Evolutionary conservation across 371 early-diverging fungal genomes (phyloP), one percentile per base, ranked within the genome.

Genomic region (Syncephalastrum sp.): DNA sequence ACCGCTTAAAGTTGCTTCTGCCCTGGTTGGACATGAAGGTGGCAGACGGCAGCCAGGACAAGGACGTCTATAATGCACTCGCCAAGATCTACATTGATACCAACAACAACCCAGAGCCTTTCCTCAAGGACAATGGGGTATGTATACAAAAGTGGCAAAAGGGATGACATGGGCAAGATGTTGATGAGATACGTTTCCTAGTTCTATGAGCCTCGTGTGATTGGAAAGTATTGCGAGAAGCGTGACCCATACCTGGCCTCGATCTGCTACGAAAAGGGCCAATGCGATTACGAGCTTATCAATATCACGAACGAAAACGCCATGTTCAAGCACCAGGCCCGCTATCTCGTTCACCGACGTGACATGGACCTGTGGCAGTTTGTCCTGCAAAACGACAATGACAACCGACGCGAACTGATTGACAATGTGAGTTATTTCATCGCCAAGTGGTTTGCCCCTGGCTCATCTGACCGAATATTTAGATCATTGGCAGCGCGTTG

Each of bases 51-150:
- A 86, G 87, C 65, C 82, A 83, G 57, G 98, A 97, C 61, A 75
- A 87, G 7, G 90, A 88, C 49, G 89, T 98, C 3, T 96, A 91
- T 82, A 98, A 97, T 65, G 97, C 97, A 8, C 75, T 98, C 48
- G 99, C 97, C 64, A 98, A 97, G 86, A 96, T 98, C 55, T 97
- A 96, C 72, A 97, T 98, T 64, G 99, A 97, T 74, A 95, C 92
- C 72, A 98, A 98, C 87, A 94, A 93, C 75, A 95, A 98, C 61
- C 92, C 99, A 16, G 98, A 97, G 68, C 84, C 85, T 50, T 98
- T 98, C 86, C 79, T 98, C 61, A 90, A 88, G 60, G 91, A 90
- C 56, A 98, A 98, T 73, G 87, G 87, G 60, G 79, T 82, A 33
- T 33, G 38, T 12, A 33, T 33, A 33, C 2, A 33, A 10, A 33